phyloP scores from a whole-genome alignment of 129 eudicot genomes.

The Scalesia atractyloides region DNA sequence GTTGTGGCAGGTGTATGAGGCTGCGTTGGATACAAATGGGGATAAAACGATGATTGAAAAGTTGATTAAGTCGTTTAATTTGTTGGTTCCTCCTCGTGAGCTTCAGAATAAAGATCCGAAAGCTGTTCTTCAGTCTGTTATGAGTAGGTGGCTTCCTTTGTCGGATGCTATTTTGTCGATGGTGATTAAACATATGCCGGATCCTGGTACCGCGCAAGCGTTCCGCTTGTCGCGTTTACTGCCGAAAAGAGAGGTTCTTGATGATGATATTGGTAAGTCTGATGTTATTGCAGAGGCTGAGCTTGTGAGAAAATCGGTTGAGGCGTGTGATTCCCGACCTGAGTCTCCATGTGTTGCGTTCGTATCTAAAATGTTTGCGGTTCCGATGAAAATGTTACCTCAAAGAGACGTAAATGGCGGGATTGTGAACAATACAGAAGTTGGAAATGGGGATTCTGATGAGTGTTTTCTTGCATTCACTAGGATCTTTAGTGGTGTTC shows the following conservation, averaged over 20 bases:
- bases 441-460: conserved; percentile 64
- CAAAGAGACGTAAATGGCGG: conserved; percentile 61
- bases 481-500: conserved; percentile 85
- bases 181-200: conserved; percentile 82
- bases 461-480: conserved; percentile 98
- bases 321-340: conserved; percentile 71
- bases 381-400: conserved; percentile 82
- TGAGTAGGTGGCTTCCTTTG: conserved; percentile 95
- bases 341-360: conserved; percentile 81
- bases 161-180: conserved; percentile 80
- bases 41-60: conserved; percentile 67
- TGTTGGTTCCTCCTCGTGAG: conserved; percentile 80
- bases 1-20: conserved; percentile 85
- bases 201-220: conserved; percentile 76
- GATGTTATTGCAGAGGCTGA: conserved; percentile 79
- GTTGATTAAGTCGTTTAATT: conserved; percentile 60
- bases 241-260: conserved; percentile 73
- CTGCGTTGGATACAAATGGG: conserved; percentile 63
- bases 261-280: conserved; percentile 32
- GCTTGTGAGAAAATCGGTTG: conserved; percentile 71
- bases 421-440: conserved; percentile 40
- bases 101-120: conserved; percentile 84
- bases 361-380: conserved; percentile 97
- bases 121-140: conserved; percentile 73
- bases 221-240: conserved; percentile 74